Conservation (phyloP, 1,284 basidiomycete genomes). For the Ceratobasidium sp. region DNA sequence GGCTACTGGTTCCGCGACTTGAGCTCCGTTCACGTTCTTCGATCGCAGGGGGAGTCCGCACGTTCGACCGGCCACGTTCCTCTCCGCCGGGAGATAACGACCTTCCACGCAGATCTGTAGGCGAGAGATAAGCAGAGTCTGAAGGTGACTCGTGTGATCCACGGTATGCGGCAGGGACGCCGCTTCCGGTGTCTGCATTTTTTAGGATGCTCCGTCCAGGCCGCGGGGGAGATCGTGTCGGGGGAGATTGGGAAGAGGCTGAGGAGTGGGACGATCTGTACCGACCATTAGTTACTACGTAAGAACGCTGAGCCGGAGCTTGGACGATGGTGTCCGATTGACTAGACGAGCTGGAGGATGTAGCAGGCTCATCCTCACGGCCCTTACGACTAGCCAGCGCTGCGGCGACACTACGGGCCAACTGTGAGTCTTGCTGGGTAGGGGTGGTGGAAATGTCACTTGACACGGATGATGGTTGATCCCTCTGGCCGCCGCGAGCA, state of each 20-base stretch:
- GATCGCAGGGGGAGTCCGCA: conserved; percentile 42
- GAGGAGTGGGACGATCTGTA: conserved; percentile 4
- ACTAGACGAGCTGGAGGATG: conserved; percentile 22
- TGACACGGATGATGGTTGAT: not conserved
- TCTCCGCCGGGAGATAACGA: conserved; percentile 31
- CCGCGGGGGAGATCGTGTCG: conserved; percentile 32
- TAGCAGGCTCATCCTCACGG: conserved; percentile 2
- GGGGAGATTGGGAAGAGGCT: conserved; percentile 34
- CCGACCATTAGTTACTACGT: conserved; percentile 8
- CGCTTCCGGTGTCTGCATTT: conserved; percentile 14
- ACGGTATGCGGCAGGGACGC: conserved; percentile 21
- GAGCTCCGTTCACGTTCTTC: conserved; percentile 43
- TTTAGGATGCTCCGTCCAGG: conserved; percentile 38
- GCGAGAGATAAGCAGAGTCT: conserved; percentile 32
- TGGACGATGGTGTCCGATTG: conserved; percentile 28
- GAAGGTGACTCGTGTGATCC: conserved; percentile 8
- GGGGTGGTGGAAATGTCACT: conserved; percentile 10
- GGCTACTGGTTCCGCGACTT: conserved; percentile 43
- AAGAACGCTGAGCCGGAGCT: conserved; percentile 5
- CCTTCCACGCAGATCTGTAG: conserved; percentile 27
- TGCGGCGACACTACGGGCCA: not conserved
- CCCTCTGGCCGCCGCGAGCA: conserved; percentile 12
- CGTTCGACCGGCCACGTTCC: conserved; percentile 43
- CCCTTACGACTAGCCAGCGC: not conserved
- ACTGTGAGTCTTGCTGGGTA: conserved; percentile 6